Evolutionary conservation across 2,329 filamentous ascomycete genomes (phyloP), one percentile per base, ranked within the genome.

Genomic region (Fusarium sp.): DNA sequence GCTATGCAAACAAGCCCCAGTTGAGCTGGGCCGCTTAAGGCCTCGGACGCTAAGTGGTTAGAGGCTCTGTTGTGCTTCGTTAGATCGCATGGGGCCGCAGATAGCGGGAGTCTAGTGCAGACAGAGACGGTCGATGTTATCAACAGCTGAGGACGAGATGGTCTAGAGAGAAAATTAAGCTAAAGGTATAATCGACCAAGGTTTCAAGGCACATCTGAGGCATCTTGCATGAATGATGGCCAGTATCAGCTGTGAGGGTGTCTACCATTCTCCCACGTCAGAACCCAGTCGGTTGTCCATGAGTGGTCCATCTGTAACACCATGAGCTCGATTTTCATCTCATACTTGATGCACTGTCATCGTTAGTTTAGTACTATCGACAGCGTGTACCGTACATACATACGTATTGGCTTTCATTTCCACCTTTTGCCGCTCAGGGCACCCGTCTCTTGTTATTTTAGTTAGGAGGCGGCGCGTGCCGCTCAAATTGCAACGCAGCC

Each of bases 1-100:
- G 66, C 69, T 63, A 77, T 73, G 69, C 66, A 77, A 75, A 66
- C 72, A 70, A 77, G 45, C 45, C 45, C 45, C 45, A 48, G 59
- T 68, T 31, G 44, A 64, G 65, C 51, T 66, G 52, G 60, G 70
- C 42, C 63, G 42, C 66, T 52, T 6, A 36, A 41, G 66, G 45
- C 31, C 58, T 42, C 59, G 55, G 67, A 38, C 71, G 49, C 67
- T 74, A 72, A 70, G 41, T 74, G 48, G 55, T 56, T 70, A 48
- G 54, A 72, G 58, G 60, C 48, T 71, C 60, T 70, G 59, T 36
- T 39, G 45, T 52, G 55, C 58, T 66, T 52, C 33, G 35, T 44
- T 69, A 61, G 65, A 41, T 26, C 47, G 42, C 45, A 52, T 48
- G 44, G 66, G 58, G 66, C 66, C 39, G 66, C 57, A 66, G 57